Base-by-base conservation (phyloP, 208 protist species). In the Entamoeba histolytica region DNA sequence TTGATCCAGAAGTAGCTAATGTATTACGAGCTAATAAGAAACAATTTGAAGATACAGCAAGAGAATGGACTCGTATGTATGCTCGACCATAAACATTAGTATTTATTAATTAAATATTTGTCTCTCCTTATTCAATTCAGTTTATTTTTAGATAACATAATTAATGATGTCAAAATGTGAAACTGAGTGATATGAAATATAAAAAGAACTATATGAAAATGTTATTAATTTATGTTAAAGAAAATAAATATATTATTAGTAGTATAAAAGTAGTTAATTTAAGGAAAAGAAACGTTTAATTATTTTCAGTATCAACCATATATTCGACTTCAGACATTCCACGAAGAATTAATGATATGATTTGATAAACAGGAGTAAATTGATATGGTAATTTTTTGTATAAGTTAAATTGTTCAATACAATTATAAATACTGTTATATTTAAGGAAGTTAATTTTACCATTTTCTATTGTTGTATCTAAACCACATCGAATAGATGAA, bases 1-100 rank as follows among this genome's bases (percentile, higher is more conserved):
- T 93, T 31, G 47, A n/a, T 1, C 61, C 92, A 47, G 52, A 93
- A n/a, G 35, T 92, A n/a, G 92, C 92, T n/a, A 12, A 93, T n/a
- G 8, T 93, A 12, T 93, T 44, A 44, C 0, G 39, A 44, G 39
- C 39, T 44, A 44, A 44, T 2, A 28, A 78, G 28, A 14, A 23
- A 69, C 12, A 69, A 69, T 69, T 69, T 23, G 55, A 69, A 69
- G 55, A 69, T 69, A 69, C 12, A 14, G 55, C 55, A 69, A 69
- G 55, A 69, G 55, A 69, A 23, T 69, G 55, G 55, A 69, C 55
- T 69, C 55, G 55, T 28, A 69, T 69, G 55, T 69, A 69, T 69
- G 55, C 55, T 23, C 8, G 52, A 61, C 52, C 52, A 17, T 61
- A 61, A 61, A n/a, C n/a, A n/a, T n/a, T n/a, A n/a, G n/a, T n/a